These are phyloP conservation scores for Diophrys sp. DNA, from an alignment of 73 alveolate genomes.

Conservation along the genomic window DNA sequence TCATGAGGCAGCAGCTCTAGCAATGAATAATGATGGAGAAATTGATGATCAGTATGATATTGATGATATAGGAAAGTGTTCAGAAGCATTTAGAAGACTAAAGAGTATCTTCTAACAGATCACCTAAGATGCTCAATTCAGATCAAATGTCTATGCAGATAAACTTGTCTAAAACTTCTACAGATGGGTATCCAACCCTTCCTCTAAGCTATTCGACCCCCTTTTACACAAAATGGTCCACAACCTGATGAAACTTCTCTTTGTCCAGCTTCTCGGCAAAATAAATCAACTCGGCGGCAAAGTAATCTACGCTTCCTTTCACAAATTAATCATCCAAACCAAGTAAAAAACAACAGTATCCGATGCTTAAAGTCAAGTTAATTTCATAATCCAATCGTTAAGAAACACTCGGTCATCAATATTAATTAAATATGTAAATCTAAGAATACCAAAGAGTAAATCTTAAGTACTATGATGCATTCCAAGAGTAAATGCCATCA, in stretches of 20 bases:
- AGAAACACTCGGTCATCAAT: slow-evolving; percentile 10
- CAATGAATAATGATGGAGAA: neutral
- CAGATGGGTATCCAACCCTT: slow-evolving; percentile 83
- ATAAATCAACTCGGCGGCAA: slow-evolving; percentile 74
- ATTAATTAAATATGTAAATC: neutral
- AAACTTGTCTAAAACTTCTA: slow-evolving; percentile 67
- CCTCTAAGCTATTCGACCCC: slow-evolving; percentile 87
- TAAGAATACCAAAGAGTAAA: neutral
- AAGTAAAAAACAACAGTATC: slow-evolving; percentile 47
- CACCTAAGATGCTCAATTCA: slow-evolving; percentile 67
- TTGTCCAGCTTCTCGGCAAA: slow-evolving; percentile 59
- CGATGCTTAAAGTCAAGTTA: slow-evolving; percentile 67
- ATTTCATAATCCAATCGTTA: slow-evolving; percentile 64
- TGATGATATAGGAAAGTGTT: slow-evolving; percentile 83
- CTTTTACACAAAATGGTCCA: slow-evolving; percentile 79
- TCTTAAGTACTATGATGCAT: neutral
- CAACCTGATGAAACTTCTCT: slow-evolving; percentile 72
- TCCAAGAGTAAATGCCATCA: too few relatives aligned
- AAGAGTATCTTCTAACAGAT: slow-evolving; percentile 68
- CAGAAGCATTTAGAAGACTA: slow-evolving; percentile 73
- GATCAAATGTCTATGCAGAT: slow-evolving; percentile 78
- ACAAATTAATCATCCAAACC: slow-evolving; percentile 67
- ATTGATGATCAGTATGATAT: slow-evolving; percentile 40
- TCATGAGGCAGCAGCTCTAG: slow-evolving; percentile 13
- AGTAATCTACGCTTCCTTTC: slow-evolving; percentile 76